Conservation (phyloP, 306 rosid genomes). For the Fagus crenata region DNA sequence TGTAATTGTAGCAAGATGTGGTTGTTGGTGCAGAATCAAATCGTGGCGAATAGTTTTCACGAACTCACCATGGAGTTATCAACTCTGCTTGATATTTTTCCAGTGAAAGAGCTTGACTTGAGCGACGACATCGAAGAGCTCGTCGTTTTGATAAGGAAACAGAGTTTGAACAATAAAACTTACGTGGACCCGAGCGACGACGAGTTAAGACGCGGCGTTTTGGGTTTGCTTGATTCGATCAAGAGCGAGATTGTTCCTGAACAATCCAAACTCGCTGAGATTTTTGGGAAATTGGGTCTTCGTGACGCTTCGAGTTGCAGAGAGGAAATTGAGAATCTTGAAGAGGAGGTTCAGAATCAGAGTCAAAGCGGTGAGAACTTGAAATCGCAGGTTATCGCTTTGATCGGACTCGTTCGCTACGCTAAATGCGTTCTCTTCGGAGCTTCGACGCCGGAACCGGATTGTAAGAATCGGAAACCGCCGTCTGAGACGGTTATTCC, state of each 20-base stretch:
- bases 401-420: slow-evolving; percentile 81
- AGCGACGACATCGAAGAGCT: slow-evolving; percentile 72
- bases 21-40: slow-evolving; percentile 52
- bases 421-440: slow-evolving; percentile 81
- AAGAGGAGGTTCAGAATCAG: slow-evolving; percentile 68
- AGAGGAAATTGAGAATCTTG: slow-evolving; percentile 68
- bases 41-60: slow-evolving; percentile 53
- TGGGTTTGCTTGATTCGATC: slow-evolving; percentile 57
- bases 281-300: slow-evolving; percentile 55
- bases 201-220: slow-evolving; percentile 43
- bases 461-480: slow-evolving; percentile 21
- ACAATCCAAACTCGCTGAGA: slow-evolving; percentile 33
- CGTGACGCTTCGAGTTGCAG: slow-evolving; percentile 62
- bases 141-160: slow-evolving; percentile 54
- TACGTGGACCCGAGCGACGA: slow-evolving; percentile 40
- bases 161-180: slow-evolving; percentile 43
- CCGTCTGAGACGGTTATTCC: slow-evolving; percentile 50
- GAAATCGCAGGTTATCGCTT: slow-evolving; percentile 53
- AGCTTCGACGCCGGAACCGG: slow-evolving; percentile 48
- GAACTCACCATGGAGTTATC: slow-evolving; percentile 65
- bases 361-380: slow-evolving; percentile 57
- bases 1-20: slow-evolving; percentile 66
- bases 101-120: slow-evolving; percentile 44
- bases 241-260: slow-evolving; percentile 71
- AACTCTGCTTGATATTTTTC: slow-evolving; percentile 76